A percentile compares a stretch with the other conserved stretches of the same genome.
These are phyloP conservation scores for Fusarium pseudocircinatum DNA, from an alignment of 2,329 filamentous ascomycete species.

Conservation along the genomic window DNA sequence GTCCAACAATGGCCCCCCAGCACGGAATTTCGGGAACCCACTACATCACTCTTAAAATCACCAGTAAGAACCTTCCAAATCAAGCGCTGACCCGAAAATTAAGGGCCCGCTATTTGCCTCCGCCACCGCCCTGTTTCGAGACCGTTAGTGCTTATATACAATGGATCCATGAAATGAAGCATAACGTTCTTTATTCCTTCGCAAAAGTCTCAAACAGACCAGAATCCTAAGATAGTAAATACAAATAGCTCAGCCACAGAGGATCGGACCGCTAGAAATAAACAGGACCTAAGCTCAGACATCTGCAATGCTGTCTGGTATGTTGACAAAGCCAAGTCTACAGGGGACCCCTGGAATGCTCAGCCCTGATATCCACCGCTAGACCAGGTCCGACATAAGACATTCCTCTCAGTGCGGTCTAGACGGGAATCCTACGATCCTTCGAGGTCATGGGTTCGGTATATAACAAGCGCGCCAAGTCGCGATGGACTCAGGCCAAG, in stretches of 20 bases:
- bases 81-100: neutral
- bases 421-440: slow-evolving; percentile 11
- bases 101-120: slow-evolving; percentile 1
- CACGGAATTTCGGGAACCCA: neutral
- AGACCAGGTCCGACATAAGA: slow-evolving; percentile 3
- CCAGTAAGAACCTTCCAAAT: neutral
- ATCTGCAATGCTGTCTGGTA: neutral
- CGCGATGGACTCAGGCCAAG: neutral
- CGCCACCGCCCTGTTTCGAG: slow-evolving; percentile 10
- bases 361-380: neutral
- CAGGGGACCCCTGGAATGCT: slow-evolving; percentile 20
- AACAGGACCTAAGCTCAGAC: neutral
- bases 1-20: neutral
- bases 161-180: neutral
- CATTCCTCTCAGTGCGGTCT: slow-evolving; percentile 28
- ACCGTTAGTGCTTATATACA: slow-evolving; percentile 4
- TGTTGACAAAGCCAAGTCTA: neutral
- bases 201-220: neutral
- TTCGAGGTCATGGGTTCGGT: neutral
- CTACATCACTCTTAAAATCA: neutral
- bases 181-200: neutral
- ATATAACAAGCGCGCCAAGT: neutral
- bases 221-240: neutral
- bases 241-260: neutral
- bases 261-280: neutral